phyloP scores from a whole-genome alignment of 2,329 filamentous ascomycete species.

The Cytospora piceae region DNA sequence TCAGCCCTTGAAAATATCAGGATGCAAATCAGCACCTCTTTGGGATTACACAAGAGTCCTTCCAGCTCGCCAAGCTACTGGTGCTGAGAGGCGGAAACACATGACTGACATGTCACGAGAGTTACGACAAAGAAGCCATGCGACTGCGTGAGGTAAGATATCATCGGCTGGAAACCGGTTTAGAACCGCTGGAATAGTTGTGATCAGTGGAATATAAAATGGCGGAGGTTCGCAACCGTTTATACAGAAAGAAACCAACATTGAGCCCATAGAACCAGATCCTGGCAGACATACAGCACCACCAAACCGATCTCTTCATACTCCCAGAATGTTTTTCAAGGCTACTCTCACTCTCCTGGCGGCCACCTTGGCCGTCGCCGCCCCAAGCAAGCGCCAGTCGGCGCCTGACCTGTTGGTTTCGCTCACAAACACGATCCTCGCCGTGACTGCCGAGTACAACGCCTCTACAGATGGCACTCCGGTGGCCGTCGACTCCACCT shows the following conservation, averaged over 20 bases:
- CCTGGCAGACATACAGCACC: not conserved
- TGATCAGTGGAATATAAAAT: not conserved
- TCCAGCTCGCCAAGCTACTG: not conserved
- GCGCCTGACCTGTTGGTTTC: not conserved
- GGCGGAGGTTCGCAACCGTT: not conserved
- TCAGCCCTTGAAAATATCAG: not conserved
- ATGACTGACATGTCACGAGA: not conserved
- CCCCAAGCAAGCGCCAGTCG: not conserved
- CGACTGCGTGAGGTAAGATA: not conserved
- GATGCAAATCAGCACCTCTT: not conserved
- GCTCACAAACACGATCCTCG: constrained; percentile 2
- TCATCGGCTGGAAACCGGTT: not conserved
- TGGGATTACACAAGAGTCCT: not conserved
- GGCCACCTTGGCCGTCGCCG: constrained; percentile 1
- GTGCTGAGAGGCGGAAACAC: constrained; percentile 1
- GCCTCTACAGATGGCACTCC: not conserved
- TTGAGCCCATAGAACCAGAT: rapidly evolving
- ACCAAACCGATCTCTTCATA: too few species aligned
- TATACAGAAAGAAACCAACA: not conserved
- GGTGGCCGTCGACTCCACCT: not conserved
- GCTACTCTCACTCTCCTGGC: not conserved
- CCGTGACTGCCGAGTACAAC: not conserved
- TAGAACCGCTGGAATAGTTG: too few species aligned
- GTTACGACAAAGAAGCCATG: not conserved
- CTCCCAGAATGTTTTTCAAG: not conserved